Evolutionary conservation across 306 rosid species (phyloP), one percentile per base, ranked within the genome.

Genomic region (Prosopis cineraria): DNA sequence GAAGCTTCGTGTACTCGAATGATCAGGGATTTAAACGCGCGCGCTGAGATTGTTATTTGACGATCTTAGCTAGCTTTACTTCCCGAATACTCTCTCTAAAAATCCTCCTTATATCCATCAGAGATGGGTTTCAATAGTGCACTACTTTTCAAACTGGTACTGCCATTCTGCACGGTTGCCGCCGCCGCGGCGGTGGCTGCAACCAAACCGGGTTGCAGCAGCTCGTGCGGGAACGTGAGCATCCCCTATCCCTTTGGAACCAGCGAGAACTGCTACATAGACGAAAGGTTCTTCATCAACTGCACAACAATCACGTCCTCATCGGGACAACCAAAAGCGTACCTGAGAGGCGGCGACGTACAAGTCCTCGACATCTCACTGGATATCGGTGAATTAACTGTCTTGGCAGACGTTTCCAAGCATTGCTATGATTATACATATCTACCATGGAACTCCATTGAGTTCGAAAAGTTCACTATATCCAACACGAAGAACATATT

Each of bases 181-280:
- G 52, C 6, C 1, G 44, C 44, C 0, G 44, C 30, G 22, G 22
- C 9, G 3, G 53, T 9, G 12, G 62, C 62, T 0, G 16, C 0
- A 10, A 22, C 58, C 25, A 10, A n/a, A 19, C 27, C 47, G 6
- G 55, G 13, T 17, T 76, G 79, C 73, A 0, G 13, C 19, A 4
- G 0, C 3, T 16, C 9, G 0, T 79, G 83, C 7, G 83, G 83
- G 17, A 1, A 30, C 19, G 12, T 72, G 1, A 1, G 0, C 17
- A 64, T 79, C 6, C 73, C 74, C 0, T 79, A 72, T 52, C 83
- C 83, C 12, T 79, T 79, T 29, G 83, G 83, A 2, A 72, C 68
- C 2, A 16, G 14, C 0, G 16, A 48, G 10, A 73, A 6, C 0
- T 72, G 68, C 4, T 72, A 29, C 48, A 52, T n/a, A 0, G 37